Percentiles rank a stretch among this genome's conserved stretches.
phyloP scores from a whole-genome alignment of 495 filamentous ascomycete species.

The Margaritispora aquatica region DNA sequence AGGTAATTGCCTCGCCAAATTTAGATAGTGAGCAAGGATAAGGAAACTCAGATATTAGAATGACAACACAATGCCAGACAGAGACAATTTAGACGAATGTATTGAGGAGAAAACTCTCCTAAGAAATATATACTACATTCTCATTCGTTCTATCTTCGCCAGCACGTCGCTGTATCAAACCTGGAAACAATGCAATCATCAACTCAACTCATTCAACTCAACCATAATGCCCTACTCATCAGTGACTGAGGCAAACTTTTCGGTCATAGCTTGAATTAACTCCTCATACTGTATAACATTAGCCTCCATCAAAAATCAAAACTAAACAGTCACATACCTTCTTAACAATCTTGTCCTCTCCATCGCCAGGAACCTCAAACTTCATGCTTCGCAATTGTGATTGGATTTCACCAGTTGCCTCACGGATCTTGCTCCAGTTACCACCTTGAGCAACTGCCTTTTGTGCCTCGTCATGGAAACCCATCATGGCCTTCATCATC shows the following conservation, averaged over 20 bases:
- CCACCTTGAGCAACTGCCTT: constrained; percentile 88
- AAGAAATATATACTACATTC: constrained; percentile 25
- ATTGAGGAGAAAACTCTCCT: constrained; percentile 13
- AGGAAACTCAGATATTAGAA: too few relatives aligned
- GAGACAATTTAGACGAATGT: constrained; percentile 5
- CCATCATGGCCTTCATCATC: constrained; percentile 99
- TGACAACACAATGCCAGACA: too few relatives aligned
- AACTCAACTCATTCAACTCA: neutral
- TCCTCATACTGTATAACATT: constrained; percentile 68
- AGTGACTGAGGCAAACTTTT: constrained; percentile 89
- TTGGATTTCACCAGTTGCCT: constrained; percentile 83
- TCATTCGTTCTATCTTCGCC: neutral
- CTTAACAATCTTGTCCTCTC: constrained; percentile 65
- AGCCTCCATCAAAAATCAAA: constrained; percentile 1
- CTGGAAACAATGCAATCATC: constrained; percentile 16
- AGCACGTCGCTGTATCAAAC: constrained; percentile 11
- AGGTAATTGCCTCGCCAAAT: too few relatives aligned
- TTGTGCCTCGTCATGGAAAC: constrained; percentile 94
- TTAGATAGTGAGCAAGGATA: too few relatives aligned
- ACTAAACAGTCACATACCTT: constrained; percentile 52
- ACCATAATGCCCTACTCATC: constrained; percentile 62
- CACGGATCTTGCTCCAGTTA: constrained; percentile 86
- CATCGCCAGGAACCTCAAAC: constrained; percentile 83
- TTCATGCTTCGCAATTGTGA: constrained; percentile 81
- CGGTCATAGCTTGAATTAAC: constrained; percentile 81